Conservation (phyloP, 495 filamentous ascomycete genomes). For the Trichoderma virens region DNA sequence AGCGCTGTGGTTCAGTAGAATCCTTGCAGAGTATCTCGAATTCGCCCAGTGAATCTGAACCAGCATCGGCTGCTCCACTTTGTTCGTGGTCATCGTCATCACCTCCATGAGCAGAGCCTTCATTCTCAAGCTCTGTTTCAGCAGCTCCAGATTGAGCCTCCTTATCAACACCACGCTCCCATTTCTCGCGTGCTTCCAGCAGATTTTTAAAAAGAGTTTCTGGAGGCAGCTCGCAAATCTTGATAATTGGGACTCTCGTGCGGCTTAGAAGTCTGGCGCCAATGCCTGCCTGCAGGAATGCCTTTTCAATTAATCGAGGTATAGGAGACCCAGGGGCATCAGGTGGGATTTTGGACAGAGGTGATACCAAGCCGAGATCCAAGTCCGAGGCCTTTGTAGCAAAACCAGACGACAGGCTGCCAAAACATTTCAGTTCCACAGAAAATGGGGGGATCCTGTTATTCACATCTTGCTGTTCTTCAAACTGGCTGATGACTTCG, state of each 20-base stretch:
- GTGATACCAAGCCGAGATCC: conserved; percentile 62
- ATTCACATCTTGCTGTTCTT: conserved; percentile 28
- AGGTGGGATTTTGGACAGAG: conserved; percentile 39
- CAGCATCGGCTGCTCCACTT: neutral
- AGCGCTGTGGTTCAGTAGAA: neutral
- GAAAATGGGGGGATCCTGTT: conserved; percentile 35
- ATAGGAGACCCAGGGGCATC: conserved; percentile 46
- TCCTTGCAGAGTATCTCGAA: conserved; percentile 2
- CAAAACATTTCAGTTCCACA: conserved; percentile 60
- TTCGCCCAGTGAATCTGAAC: conserved; percentile 1
- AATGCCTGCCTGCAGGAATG: conserved; percentile 58
- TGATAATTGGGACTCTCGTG: conserved; percentile 76
- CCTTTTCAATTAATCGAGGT: conserved; percentile 58
- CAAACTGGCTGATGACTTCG: conserved; percentile 42
- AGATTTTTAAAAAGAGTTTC: conserved; percentile 42
- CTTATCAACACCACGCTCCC: conserved; percentile 41
- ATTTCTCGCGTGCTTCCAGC: conserved; percentile 49
- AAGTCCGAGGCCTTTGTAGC: conserved; percentile 67
- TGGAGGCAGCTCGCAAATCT: conserved; percentile 63
- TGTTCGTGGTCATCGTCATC: neutral
- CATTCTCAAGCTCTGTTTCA: conserved; percentile 25
- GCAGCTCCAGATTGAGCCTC: conserved; percentile 27
- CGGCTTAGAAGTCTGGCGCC: conserved; percentile 61
- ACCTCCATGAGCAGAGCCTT: conserved; percentile 20
- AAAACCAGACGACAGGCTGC: conserved; percentile 66